Base-by-base conservation (phyloP, 306 rosid genomes). In the Aeschynomene evenia region DNA sequence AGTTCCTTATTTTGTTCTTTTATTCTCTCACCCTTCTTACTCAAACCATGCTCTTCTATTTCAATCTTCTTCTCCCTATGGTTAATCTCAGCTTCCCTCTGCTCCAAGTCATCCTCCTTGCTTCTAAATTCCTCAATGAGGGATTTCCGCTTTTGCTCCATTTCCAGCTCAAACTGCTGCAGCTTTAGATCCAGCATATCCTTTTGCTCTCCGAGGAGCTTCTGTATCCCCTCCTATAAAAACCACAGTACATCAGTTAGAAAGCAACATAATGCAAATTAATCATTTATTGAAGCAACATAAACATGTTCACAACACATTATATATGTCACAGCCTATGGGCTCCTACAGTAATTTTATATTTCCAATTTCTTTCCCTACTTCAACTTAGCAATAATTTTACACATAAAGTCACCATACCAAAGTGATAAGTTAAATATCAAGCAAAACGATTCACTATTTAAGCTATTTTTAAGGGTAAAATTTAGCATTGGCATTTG, bases 1-100 rank as follows among this genome's bases (percentile, higher is more conserved):
- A 85, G 77, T 70, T 88, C 91, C 61, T 83, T 85, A 75, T 70
- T 81, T 71, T 86, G 95, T 78, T 87, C 96, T 81, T 84, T 91
- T 77, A 85, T 74, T 75, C 95, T 91, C 77, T 85, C 89, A 63
- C 91, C 81, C 79, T 83, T 94, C 73, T 84, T 89, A 24, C 45
- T 84, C 81, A 94, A 43, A 6, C 80, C 84, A 18, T 85, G 81
- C 64, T 91, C 96, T 83, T 78, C 86, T 79, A 87, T 94, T 39
- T 52, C 81, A 75, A 88, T 80, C 80, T 82, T 91, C 31, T 80
- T 87, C 80, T 80, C 87, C 84, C 80, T 81, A 70, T 89, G 99
- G 68, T 78, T 84, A 63, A 84, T 72, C 84, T 90, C 92, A 6
- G 51, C 67, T 67, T 94, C 90, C 87, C 86, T 85, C 70, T 83